Conservation (phyloP, 2,329 filamentous ascomycete species). For the Zasmidium cellare region DNA sequence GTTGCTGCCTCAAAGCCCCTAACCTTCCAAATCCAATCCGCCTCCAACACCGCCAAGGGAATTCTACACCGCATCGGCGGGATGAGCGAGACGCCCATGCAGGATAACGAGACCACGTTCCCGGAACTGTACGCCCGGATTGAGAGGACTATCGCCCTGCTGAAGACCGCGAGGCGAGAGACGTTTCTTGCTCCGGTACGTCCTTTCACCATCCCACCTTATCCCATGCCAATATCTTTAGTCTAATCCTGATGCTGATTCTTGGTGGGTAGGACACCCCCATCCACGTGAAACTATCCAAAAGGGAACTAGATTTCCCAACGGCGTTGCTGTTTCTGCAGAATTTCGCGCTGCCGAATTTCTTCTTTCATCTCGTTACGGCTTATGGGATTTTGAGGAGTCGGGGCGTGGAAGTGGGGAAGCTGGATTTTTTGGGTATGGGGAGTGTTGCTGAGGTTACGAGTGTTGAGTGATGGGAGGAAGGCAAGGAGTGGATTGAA, state of each 20-base stretch:
- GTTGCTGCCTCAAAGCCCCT: conserved; percentile 38
- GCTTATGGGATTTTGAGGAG: conserved; percentile 62
- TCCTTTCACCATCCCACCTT: no score
- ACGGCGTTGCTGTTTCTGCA: conserved; percentile 49
- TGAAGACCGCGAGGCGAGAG: conserved; percentile 46
- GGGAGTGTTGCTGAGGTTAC: neutral
- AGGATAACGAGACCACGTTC: conserved; percentile 52
- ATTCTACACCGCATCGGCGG: conserved; percentile 41
- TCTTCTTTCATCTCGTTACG: conserved; percentile 64
- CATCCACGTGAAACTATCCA: conserved; percentile 31
- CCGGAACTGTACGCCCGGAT: conserved; percentile 51
- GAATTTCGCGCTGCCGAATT: conserved; percentile 57
- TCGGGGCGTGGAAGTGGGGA: conserved; percentile 63
- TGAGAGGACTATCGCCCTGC: conserved; percentile 46
- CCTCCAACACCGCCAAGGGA: conserved; percentile 45
- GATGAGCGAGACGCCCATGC: conserved; percentile 34
- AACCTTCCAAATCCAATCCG: conserved; percentile 50
- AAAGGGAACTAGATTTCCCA: conserved; percentile 39
- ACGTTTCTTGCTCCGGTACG: conserved; percentile 38
- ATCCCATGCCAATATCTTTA: no score
- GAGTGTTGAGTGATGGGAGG: neutral
- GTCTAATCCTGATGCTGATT: no score
- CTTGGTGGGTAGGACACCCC: neutral
- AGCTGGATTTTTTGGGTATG: conserved; percentile 56
- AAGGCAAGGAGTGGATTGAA: no score